Evolutionary conservation across 2,329 filamentous ascomycete genomes (phyloP), one percentile per base, ranked within the genome.

Genomic region (Pyrenophora seminiperda): DNA sequence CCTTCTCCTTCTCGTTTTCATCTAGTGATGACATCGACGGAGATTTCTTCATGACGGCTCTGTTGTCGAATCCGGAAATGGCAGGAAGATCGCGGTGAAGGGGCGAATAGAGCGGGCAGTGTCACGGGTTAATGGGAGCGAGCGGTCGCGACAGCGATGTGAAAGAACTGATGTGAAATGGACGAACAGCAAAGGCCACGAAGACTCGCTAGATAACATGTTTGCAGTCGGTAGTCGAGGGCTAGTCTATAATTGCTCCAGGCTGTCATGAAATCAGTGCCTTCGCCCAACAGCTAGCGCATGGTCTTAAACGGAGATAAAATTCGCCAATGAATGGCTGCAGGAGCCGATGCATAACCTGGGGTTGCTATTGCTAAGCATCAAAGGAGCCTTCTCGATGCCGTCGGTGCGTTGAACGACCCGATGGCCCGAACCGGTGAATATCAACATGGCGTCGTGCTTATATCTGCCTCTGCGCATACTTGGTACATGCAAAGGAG

Each of bases 1-100:
- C 71, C 46, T 73, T 74, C 58, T 76, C 73, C 51, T 71, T 72
- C 41, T 69, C 64, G 13, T 54, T 59, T 39, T 62, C 62, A n/a
- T 59, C 55, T 5, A 65, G 42, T 7, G 63, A 66, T 20, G 59
- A 59, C 10, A 59, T 46, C 15, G 66, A 66, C 14, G 52, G 58
- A 13, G 61, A 67, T 53, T 61, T 65, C 3, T 40, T 42, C 50
- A 53, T 46, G 17, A 18, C 24, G 40, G 39, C 42, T 54, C 14
- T 40, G 36, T 43, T 32, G 31, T 38, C 37, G 33, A 27, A 34
- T 39, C 40, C 39, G 13, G 18, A 29, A 29, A 40, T 32, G 29
- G 36, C 34, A 30, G 42, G 39, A 27, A 50, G 24, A 36, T 27
- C 17, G 41, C 40, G 17, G 30, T 46, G 43, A 37, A 34, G 27